A percentile compares a stretch with the other conserved stretches of the same genome.
These are phyloP conservation scores for Colletotrichum agaves DNA, from an alignment of 2,329 filamentous ascomycete species.

Conservation along the genomic window DNA sequence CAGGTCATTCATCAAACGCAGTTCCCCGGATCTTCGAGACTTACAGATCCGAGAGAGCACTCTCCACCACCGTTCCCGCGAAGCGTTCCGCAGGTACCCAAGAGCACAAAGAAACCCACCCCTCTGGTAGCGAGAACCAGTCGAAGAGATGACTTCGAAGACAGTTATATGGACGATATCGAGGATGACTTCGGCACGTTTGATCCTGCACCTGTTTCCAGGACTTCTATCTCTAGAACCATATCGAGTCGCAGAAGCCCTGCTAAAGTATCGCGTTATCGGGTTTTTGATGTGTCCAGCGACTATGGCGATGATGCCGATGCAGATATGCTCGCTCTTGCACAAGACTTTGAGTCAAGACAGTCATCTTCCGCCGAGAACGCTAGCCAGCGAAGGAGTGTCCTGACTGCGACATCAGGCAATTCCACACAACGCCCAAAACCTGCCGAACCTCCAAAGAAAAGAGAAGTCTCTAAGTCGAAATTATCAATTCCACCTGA, in stretches of 20 bases:
- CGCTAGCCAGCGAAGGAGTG: constrained; percentile 46
- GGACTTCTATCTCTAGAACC: background rate
- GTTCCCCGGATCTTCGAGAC: constrained; percentile 43
- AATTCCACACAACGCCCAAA: constrained; percentile 51
- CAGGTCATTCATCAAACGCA: constrained; percentile 66
- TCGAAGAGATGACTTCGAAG: constrained; percentile 46
- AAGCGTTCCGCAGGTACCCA: constrained; percentile 10
- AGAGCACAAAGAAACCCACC: background rate
- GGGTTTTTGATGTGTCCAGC: constrained; percentile 51
- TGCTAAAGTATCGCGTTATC: constrained; percentile 33
- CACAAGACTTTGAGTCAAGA: constrained; percentile 59
- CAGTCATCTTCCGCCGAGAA: constrained; percentile 47
- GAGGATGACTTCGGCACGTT: constrained; percentile 35
- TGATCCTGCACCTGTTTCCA: constrained; percentile 2
- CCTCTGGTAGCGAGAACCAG: background rate
- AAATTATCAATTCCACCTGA: constrained; percentile 57
- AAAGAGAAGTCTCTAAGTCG: constrained; percentile 43
- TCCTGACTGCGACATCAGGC: constrained; percentile 61
- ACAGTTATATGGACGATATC: constrained; percentile 43
- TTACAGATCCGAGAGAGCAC: constrained; percentile 29
- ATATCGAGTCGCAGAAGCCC: constrained; percentile 20
- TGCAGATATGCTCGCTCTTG: constrained; percentile 63
- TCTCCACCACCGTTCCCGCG: constrained; percentile 39
- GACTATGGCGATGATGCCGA: constrained; percentile 62
- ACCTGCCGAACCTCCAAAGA: constrained; percentile 47